phyloP scores from a whole-genome alignment of 83 land plant species.

The Picea abies region DNA sequence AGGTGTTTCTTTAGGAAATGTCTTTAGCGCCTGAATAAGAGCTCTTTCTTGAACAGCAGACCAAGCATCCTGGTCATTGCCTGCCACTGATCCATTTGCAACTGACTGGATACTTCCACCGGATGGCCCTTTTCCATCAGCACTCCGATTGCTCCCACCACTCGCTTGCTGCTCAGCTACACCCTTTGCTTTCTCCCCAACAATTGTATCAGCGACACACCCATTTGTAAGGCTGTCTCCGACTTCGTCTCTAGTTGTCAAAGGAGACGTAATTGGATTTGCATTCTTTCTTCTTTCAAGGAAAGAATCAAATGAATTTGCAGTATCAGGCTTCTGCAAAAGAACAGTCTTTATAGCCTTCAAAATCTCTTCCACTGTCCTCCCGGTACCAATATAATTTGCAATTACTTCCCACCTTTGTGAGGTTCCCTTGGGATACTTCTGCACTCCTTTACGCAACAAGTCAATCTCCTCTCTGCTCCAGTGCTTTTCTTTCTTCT shows the following conservation, averaged over 20 bases:
- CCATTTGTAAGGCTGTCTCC: slow-evolving; percentile 17
- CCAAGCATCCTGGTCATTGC: slow-evolving; percentile 73
- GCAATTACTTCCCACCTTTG: slow-evolving; percentile 97
- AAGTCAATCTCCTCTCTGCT: slow-evolving; percentile 87
- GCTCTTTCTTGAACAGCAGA: slow-evolving; percentile 83
- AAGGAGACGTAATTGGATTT: slow-evolving; percentile 71
- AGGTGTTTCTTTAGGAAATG: slow-evolving; percentile 89
- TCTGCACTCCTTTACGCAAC: slow-evolving; percentile 81
- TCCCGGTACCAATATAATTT: slow-evolving; percentile 85
- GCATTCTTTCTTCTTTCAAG: slow-evolving; percentile 87
- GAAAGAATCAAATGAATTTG: slow-evolving; percentile 93
- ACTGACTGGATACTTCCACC: slow-evolving; percentile 8
- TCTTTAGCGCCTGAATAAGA: slow-evolving; percentile 87
- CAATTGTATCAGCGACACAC: slow-evolving; percentile 6
- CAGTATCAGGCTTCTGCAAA: slow-evolving; percentile 89
- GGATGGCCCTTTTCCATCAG: background rate
- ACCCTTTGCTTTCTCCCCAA: slow-evolving; percentile 15
- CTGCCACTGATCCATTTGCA: slow-evolving; percentile 30
- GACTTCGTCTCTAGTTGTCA: slow-evolving; percentile 71
- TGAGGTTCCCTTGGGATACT: slow-evolving; percentile 96
- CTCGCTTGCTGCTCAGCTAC: background rate
- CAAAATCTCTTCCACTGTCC: slow-evolving; percentile 94
- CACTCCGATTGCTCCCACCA: slow-evolving; percentile 16
- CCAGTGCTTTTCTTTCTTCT: slow-evolving; percentile 93
- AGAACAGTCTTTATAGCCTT: slow-evolving; percentile 94